phyloP scores from a whole-genome alignment of 768 basidiomycete species.

The Clavaria fumosa region DNA sequence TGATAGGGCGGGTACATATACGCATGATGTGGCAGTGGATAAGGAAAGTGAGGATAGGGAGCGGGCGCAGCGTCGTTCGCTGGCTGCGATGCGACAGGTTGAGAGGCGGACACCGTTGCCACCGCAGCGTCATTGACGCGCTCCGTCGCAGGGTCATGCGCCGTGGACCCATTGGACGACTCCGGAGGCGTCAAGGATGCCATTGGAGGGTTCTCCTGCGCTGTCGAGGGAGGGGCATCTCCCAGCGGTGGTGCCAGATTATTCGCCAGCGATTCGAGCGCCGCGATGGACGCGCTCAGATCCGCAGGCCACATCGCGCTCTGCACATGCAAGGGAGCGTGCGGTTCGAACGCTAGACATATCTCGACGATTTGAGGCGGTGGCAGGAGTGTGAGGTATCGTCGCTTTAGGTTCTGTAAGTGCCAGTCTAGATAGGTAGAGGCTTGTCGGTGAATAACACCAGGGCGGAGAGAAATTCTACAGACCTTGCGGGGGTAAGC shows the following conservation, averaged over 20 bases:
- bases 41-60: slow-evolving; percentile 11
- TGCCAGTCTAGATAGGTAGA: too few species aligned
- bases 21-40: slow-evolving; percentile 16
- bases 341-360: slow-evolving; percentile 53
- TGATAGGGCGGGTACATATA: slow-evolving; percentile 45
- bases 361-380: slow-evolving; percentile 66
- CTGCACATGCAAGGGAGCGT: slow-evolving; percentile 51
- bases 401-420: slow-evolving; percentile 53
- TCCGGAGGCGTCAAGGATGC: slow-evolving; percentile 10
- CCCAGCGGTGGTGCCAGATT: too few species aligned
- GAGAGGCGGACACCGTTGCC: too few species aligned
- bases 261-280: slow-evolving; percentile 23
- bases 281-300: slow-evolving; percentile 46
- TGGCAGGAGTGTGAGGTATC: slow-evolving; percentile 53
- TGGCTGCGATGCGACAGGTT: too few species aligned
- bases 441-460: too few species aligned
- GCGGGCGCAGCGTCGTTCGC: slow-evolving; percentile 9
- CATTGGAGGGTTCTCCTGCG: slow-evolving; percentile 12
- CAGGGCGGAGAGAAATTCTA: too few species aligned
- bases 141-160: slow-evolving; percentile 14
- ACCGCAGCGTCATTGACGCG: slow-evolving; percentile 11
- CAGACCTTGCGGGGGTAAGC: too few species aligned
- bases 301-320: slow-evolving; percentile 61
- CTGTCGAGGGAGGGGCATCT: slow-evolving; percentile 11
- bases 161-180: slow-evolving; percentile 12